Evolutionary conservation across 805 yeast genomes (phyloP).

Genomic region (Wickerhamiella alocasiicola): DNA sequence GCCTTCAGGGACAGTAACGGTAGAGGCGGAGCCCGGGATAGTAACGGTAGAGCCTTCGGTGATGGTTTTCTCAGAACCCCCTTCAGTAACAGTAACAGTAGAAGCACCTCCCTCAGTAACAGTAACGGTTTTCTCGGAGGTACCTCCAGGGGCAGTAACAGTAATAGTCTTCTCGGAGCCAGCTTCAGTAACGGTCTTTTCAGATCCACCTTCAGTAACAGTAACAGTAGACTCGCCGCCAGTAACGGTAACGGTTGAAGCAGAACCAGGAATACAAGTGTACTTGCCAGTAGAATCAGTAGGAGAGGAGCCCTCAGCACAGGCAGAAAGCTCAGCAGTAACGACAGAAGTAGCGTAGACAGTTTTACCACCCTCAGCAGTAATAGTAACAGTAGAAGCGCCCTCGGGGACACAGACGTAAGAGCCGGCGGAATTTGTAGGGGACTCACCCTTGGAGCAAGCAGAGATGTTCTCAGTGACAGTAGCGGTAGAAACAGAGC

Average conservation of each 20-base stretch:
- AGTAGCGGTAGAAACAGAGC: conserved; percentile 7
- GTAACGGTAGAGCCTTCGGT: conserved; percentile 14
- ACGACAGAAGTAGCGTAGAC: conserved; percentile 13
- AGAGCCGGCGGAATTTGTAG: conserved; percentile 12
- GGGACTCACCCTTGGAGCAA: conserved; percentile 6
- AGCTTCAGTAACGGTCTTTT: conserved; percentile 3
- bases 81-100: conserved; percentile 14
- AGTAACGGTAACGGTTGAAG: conserved; percentile 13
- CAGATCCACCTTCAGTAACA: conserved; percentile 10
- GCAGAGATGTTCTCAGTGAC: conserved; percentile 6
- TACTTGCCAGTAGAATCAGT: conserved; percentile 5
- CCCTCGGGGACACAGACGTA: conserved; percentile 15
- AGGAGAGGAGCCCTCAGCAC: conserved; percentile 5
- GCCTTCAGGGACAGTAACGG: conserved; percentile 15
- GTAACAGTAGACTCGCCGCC: conserved; percentile 15
- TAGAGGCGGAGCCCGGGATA: conserved; percentile 7
- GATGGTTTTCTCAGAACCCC: conserved; percentile 11
- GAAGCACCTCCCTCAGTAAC: not conserved
- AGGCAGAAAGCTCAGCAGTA: conserved; percentile 1
- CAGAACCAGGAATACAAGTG: conserved; percentile 12
- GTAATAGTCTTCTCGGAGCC: conserved; percentile 9
- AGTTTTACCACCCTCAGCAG: conserved; percentile 8
- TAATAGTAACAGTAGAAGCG: conserved; percentile 15
- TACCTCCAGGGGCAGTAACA: conserved; percentile 10
- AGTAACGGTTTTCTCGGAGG: conserved; percentile 10